Evolutionary conservation across 768 basidiomycete species (phyloP).

Genomic region (Termitomyces sp.): DNA sequence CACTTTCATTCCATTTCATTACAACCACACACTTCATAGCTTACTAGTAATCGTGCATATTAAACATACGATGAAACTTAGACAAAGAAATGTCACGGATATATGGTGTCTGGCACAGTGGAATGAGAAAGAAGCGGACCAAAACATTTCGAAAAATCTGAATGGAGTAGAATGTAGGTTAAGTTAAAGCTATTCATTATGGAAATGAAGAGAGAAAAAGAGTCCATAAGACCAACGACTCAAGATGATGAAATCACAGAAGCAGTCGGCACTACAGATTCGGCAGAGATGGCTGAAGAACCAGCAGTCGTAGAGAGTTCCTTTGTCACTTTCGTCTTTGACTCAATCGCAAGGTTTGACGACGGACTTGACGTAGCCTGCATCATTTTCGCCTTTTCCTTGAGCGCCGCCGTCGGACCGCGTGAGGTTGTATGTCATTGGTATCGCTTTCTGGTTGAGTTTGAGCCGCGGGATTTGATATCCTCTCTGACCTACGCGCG

Average conservation of each 20-base stretch:
- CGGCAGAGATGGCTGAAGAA: background rate
- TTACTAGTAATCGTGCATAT: background rate
- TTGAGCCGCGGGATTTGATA: conserved; percentile 68
- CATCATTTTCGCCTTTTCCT: conserved; percentile 21
- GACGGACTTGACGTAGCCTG: conserved; percentile 2
- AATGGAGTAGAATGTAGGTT: no score
- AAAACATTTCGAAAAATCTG: background rate
- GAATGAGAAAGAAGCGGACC: background rate
- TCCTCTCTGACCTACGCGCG: conserved; percentile 46
- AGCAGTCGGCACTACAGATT: background rate
- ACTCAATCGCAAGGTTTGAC: background rate
- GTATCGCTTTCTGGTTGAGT: conserved; percentile 49
- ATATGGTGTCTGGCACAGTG: background rate
- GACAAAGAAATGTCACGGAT: background rate
- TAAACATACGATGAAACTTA: background rate
- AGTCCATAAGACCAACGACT: background rate
- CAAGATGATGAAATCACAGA: background rate
- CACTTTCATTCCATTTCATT: background rate
- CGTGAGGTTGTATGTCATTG: conserved; percentile 43
- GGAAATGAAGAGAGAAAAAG: no score
- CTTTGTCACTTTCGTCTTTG: background rate
- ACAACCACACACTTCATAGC: background rate
- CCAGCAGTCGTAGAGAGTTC: background rate
- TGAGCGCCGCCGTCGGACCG: conserved; percentile 19
- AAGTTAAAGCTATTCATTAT: no score